Evolutionary conservation across 495 filamentous ascomycete genomes (phyloP).

Genomic region (Bathelium albidoporum): DNA sequence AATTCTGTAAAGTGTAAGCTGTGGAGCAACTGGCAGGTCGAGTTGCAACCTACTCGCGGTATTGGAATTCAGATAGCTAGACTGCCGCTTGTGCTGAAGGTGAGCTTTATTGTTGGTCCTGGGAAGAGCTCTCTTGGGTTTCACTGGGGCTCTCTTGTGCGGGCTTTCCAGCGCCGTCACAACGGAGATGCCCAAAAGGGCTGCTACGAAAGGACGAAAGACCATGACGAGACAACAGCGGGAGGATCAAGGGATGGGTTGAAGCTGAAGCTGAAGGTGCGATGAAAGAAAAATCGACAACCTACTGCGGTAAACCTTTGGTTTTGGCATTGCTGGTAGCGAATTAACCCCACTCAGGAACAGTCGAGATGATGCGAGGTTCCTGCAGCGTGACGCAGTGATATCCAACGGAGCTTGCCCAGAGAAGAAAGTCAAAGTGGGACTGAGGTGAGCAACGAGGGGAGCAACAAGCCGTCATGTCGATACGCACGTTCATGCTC

Average conservation of each 20-base stretch:
- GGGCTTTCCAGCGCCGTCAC: constrained; percentile 13
- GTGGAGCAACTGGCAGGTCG: neutral
- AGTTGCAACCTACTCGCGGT: constrained; percentile 7
- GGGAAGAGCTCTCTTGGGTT: constrained; percentile 7
- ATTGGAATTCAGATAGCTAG: constrained; percentile 11
- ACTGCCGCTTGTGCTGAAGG: constrained; percentile 10
- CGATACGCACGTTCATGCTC: neutral
- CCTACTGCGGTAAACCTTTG: neutral
- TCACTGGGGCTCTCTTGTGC: constrained; percentile 10
- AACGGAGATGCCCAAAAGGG: constrained; percentile 7
- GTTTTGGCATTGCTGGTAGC: neutral
- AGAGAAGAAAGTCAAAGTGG: constrained; percentile 4
- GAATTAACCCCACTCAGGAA: neutral
- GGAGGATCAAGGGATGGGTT: neutral
- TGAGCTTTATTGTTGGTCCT: neutral
- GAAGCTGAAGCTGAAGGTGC: neutral
- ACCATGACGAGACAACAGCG: neutral
- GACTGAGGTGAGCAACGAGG: neutral
- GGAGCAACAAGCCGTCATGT: neutral
- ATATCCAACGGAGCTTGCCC: neutral
- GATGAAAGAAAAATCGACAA: neutral
- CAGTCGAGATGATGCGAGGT: neutral
- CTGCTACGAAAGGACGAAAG: constrained; percentile 1
- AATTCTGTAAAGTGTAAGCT: constrained; percentile 36
- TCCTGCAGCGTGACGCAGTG: neutral